These are phyloP conservation scores for Asterionellopsis glacialis DNA, from an alignment of 108 stramenopile genomes.

Conservation along the genomic window DNA sequence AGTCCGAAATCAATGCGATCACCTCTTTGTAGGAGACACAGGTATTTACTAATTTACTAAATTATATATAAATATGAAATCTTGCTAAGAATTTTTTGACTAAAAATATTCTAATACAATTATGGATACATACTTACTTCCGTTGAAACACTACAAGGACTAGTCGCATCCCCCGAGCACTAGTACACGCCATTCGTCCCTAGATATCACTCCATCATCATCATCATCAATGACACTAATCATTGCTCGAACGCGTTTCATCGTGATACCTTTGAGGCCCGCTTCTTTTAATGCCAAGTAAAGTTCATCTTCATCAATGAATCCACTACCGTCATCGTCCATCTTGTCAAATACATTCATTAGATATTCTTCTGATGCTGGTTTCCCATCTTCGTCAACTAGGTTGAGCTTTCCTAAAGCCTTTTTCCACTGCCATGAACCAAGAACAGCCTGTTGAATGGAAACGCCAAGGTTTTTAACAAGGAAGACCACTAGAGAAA, in stretches of 20 bases:
- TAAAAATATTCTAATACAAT: too few species aligned
- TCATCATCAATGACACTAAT: slow-evolving; percentile 21
- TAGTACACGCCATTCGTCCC: slow-evolving; percentile 20
- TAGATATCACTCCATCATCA: slow-evolving; percentile 21
- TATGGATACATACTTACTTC: too few species aligned
- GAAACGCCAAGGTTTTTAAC: slow-evolving; percentile 21
- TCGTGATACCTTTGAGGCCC: slow-evolving; percentile 16
- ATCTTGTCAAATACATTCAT: slow-evolving; percentile 27
- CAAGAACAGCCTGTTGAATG: slow-evolving; percentile 23
- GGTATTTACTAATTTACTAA: too few species aligned
- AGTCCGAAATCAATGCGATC: too few species aligned
- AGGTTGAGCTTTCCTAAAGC: slow-evolving; percentile 10
- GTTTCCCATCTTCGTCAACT: slow-evolving; percentile 9
- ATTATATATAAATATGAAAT: too few species aligned
- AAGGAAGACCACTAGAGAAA: slow-evolving; percentile 17
- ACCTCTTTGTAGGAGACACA: too few species aligned
- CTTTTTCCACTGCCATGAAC: slow-evolving; percentile 40
- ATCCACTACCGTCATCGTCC: slow-evolving; percentile 21
- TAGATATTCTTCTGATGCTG: slow-evolving; percentile 7
- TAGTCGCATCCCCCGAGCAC: too few species aligned
- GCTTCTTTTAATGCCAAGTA: slow-evolving; percentile 17
- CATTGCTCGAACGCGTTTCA: slow-evolving; percentile 9
- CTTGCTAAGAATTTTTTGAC: too few species aligned
- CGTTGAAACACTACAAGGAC: too few species aligned
- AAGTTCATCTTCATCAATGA: slow-evolving; percentile 32